Evolutionary conservation across 768 basidiomycete species (phyloP).

Genomic region (Vararia minispora): DNA sequence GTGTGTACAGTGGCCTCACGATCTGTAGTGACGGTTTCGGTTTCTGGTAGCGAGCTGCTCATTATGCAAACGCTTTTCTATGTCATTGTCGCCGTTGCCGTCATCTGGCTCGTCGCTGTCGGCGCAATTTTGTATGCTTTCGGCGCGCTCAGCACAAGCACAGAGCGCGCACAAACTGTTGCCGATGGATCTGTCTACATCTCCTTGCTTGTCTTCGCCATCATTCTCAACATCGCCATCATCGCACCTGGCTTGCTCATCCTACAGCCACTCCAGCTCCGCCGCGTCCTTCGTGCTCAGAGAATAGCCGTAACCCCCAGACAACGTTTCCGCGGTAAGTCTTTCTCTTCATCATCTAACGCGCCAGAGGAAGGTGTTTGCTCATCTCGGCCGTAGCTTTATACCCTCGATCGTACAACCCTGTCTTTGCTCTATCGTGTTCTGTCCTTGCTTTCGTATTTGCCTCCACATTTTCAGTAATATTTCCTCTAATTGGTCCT

Average conservation of each 20-base stretch:
- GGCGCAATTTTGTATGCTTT: slow-evolving; percentile 64
- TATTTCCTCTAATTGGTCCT: slow-evolving; percentile 70
- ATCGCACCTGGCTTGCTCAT: slow-evolving; percentile 61
- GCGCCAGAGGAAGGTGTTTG: neutral
- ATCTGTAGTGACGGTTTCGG: slow-evolving; percentile 42
- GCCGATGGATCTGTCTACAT: slow-evolving; percentile 68
- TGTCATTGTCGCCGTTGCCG: slow-evolving; percentile 38
- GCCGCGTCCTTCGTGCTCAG: slow-evolving; percentile 44
- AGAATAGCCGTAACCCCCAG: slow-evolving; percentile 60
- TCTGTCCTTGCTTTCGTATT: slow-evolving; percentile 61
- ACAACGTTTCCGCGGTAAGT: slow-evolving; percentile 65
- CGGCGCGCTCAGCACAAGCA: slow-evolving; percentile 37
- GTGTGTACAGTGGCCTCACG: slow-evolving; percentile 8
- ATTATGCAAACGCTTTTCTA: slow-evolving; percentile 57
- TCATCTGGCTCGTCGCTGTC: slow-evolving; percentile 53
- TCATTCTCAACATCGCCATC: slow-evolving; percentile 55
- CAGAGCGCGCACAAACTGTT: slow-evolving; percentile 30
- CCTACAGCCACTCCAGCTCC: slow-evolving; percentile 59
- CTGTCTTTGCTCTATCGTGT: slow-evolving; percentile 53
- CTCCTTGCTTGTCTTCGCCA: slow-evolving; percentile 43
- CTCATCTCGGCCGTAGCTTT: slow-evolving; percentile 33
- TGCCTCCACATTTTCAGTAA: slow-evolving; percentile 59
- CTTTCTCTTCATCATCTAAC: too few relatives aligned
- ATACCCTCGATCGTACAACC: slow-evolving; percentile 63
- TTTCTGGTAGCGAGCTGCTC: slow-evolving; percentile 49